These are phyloP conservation scores for Neckera pumila DNA, from an alignment of 225 moss, liverwort and hornwort species.

Conservation along the genomic window DNA sequence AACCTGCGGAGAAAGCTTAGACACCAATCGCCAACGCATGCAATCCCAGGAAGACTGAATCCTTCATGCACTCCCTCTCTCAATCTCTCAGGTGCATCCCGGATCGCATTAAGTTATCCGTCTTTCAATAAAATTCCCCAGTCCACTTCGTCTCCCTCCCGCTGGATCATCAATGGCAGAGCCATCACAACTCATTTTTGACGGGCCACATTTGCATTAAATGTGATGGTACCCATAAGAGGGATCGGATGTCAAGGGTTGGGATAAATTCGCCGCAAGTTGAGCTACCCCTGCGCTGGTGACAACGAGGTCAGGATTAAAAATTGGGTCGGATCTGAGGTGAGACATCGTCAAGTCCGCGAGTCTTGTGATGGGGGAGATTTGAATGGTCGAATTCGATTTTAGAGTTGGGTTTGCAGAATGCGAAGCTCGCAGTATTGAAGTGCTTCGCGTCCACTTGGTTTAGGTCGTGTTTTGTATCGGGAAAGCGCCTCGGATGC, in stretches of 20 bases:
- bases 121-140: background rate
- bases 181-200: background rate
- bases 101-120: background rate
- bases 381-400: background rate
- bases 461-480: background rate
- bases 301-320: background rate
- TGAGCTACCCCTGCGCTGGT: background rate
- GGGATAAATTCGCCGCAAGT: background rate
- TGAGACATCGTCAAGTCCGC: background rate
- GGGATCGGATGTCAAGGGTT: background rate
- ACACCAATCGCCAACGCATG: background rate
- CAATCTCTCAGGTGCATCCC: background rate
- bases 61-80: background rate
- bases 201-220: background rate
- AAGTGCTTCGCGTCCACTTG: background rate
- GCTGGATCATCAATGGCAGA: background rate
- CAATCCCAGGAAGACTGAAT: background rate
- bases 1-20: background rate
- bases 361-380: background rate
- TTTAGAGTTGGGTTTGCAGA: background rate
- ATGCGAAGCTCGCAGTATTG: background rate
- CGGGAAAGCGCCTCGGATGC: background rate
- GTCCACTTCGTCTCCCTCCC: background rate
- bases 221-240: background rate
- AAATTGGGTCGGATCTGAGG: background rate